phyloP scores from a whole-genome alignment of 2,329 filamentous ascomycete genomes.

The Aureobasidium sp. region DNA sequence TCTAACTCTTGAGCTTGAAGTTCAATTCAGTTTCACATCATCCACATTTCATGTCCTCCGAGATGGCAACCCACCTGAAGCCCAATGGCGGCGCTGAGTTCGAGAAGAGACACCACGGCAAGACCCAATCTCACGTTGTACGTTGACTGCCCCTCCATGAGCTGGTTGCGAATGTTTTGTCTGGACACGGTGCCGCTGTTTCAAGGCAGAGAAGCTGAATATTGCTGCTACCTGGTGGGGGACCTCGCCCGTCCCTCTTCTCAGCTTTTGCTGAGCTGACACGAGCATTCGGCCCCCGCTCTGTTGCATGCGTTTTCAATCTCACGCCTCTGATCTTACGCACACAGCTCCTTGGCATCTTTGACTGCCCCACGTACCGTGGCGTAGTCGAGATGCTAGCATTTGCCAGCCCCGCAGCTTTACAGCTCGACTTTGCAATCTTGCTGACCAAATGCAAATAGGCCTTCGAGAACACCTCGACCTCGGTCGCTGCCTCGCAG shows the following conservation, averaged over 20 bases:
- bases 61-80: conserved; percentile 79
- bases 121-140: conserved; percentile 80
- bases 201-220: background rate
- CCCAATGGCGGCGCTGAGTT: conserved; percentile 43
- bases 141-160: conserved; percentile 36
- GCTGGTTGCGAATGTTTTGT: background rate
- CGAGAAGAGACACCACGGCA: conserved; percentile 67
- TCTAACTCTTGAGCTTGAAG: background rate
- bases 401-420: background rate
- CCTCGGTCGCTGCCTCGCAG: conserved; percentile 93
- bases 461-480: conserved; percentile 99
- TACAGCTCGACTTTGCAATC: background rate
- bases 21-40: conserved; percentile 5
- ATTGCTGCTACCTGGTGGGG: background rate
- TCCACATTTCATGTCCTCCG: background rate
- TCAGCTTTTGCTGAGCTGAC: conserved; percentile 5
- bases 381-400: background rate
- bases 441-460: conserved; percentile 34
- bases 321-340: background rate
- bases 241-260: background rate
- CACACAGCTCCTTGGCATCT: background rate
- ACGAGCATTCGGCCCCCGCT: background rate
- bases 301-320: background rate
- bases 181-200: background rate
- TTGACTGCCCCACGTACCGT: background rate